A percentile compares a stretch with the other conserved stretches of the same genome.
Conservation (phyloP, 2,329 filamentous ascomycete genomes). For the Aspergillus quadrilineatus region DNA sequence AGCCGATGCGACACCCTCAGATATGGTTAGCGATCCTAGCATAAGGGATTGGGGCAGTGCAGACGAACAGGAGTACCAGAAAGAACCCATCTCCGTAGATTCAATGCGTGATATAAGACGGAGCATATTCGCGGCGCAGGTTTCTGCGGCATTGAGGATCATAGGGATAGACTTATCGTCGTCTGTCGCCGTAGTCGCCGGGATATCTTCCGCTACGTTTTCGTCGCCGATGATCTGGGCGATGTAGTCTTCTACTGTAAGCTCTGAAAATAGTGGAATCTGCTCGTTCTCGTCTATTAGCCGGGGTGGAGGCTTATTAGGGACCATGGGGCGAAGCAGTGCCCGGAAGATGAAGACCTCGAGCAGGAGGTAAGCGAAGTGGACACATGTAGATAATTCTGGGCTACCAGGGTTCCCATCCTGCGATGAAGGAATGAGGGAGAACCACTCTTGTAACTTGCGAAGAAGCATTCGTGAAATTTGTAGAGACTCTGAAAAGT, state of each 20-base stretch:
- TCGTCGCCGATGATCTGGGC: constrained; percentile 25
- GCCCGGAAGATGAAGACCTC: constrained; percentile 39
- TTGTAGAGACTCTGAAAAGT: constrained; percentile 31
- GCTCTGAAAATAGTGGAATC: constrained; percentile 8
- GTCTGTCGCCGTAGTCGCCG: constrained; percentile 25
- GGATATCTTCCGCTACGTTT: constrained; percentile 14
- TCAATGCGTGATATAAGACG: constrained; percentile 29
- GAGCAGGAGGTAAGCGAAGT: constrained; percentile 38
- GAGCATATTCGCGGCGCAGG: constrained; percentile 32
- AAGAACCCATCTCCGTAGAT: constrained; percentile 29
- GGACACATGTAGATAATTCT: constrained; percentile 19
- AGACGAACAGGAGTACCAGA: constrained; percentile 35
- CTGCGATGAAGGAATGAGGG: background rate
- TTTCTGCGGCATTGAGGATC: constrained; percentile 31
- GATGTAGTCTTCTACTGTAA: constrained; percentile 21
- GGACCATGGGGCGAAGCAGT: constrained; percentile 33
- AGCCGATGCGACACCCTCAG: constrained; percentile 34
- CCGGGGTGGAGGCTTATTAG: constrained; percentile 26
- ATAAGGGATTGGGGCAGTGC: background rate
- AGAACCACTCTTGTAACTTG: constrained; percentile 33
- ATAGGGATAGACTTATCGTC: constrained; percentile 28
- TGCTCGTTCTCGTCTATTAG: constrained; percentile 21
- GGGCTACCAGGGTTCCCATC: background rate
- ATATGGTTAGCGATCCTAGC: no score
- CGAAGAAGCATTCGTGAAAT: constrained; percentile 29